Evolutionary conservation across 192 early-diverging fungal genomes (phyloP).

Genomic region (Ambispora gerdemannii): DNA sequence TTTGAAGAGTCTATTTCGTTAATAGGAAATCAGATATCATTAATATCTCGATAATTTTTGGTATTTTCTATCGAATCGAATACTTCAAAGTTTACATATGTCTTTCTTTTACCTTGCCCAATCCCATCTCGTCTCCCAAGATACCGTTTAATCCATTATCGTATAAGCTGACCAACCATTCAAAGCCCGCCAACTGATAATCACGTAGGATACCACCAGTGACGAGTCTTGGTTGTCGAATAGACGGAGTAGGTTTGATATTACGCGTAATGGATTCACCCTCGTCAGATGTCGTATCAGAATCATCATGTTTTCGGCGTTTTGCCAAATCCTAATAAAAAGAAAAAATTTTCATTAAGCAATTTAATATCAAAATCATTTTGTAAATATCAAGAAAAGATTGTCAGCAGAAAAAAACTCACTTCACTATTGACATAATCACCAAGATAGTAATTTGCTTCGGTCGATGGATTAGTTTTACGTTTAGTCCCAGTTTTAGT

Average conservation of each 20-base stretch:
- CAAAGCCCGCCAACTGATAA: slow-evolving; percentile 92
- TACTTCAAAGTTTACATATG: too few relatives aligned
- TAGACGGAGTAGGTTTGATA: slow-evolving; percentile 35
- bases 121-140: slow-evolving; percentile 93
- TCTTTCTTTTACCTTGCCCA: slow-evolving; percentile 72
- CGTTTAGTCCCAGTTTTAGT: slow-evolving; percentile 1
- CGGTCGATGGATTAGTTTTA: slow-evolving; percentile 5
- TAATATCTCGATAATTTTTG: too few relatives aligned
- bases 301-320: slow-evolving; percentile 7
- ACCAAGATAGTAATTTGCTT: slow-evolving; percentile 47
- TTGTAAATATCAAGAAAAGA: slow-evolving; percentile 25
- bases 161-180: slow-evolving; percentile 93
- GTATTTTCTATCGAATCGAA: too few relatives aligned
- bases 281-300: neutral
- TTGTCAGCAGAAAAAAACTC: too few relatives aligned
- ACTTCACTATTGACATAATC: slow-evolving; percentile 52
- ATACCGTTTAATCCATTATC: slow-evolving; percentile 97
- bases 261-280: slow-evolving; percentile 11
- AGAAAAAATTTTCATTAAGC: neutral
- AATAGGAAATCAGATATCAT: neutral
- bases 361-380: neutral
- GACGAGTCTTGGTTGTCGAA: slow-evolving; percentile 75
- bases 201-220: slow-evolving; percentile 85
- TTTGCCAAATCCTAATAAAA: slow-evolving; percentile 13
- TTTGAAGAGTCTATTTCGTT: slow-evolving; percentile 89